Percentiles rank a stretch among this genome's conserved stretches.
Evolutionary conservation across 2,329 filamentous ascomycete genomes (phyloP).

Genomic region (Plenodomus tracheiphilus): DNA sequence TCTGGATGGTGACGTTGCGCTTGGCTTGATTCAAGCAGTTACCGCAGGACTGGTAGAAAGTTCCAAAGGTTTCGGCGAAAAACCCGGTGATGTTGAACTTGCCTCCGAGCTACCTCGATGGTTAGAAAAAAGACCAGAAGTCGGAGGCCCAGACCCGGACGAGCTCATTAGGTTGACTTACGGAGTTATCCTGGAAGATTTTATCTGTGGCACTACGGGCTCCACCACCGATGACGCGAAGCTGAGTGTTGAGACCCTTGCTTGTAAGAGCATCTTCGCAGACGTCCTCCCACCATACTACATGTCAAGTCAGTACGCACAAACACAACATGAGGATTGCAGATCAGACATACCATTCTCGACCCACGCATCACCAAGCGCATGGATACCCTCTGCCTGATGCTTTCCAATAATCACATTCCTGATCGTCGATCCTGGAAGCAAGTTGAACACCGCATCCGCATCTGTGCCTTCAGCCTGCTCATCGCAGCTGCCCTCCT

Average conservation of each 20-base stretch:
- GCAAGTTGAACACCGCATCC: constrained; percentile 29
- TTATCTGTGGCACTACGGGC: constrained; percentile 31
- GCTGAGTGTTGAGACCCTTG: constrained; percentile 31
- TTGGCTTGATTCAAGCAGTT: constrained; percentile 33
- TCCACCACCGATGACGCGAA: constrained; percentile 31
- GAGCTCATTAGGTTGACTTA: background rate
- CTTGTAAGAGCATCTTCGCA: constrained; percentile 29
- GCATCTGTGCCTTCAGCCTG: constrained; percentile 31
- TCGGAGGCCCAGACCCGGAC: background rate
- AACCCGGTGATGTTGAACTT: constrained; percentile 30
- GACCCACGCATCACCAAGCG: constrained; percentile 31
- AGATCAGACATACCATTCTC: constrained; percentile 19
- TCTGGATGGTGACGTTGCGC: constrained; percentile 31
- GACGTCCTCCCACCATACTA: constrained; percentile 34
- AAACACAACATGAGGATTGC: too few relatives aligned
- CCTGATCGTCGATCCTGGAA: constrained; percentile 24
- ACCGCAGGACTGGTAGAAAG: constrained; percentile 30
- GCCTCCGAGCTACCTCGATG: constrained; percentile 11
- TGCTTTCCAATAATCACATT: constrained; percentile 33
- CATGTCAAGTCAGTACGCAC: constrained; percentile 1
- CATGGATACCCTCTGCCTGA: constrained; percentile 29
- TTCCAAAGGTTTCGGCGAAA: constrained; percentile 30
- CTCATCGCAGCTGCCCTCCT: constrained; percentile 28
- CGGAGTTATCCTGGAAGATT: constrained; percentile 24
- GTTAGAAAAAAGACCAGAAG: background rate